Evolutionary conservation across 805 yeast species (phyloP), one percentile per base, ranked within the genome.

Genomic region (Zygosaccharomyces pseudorouxii): DNA sequence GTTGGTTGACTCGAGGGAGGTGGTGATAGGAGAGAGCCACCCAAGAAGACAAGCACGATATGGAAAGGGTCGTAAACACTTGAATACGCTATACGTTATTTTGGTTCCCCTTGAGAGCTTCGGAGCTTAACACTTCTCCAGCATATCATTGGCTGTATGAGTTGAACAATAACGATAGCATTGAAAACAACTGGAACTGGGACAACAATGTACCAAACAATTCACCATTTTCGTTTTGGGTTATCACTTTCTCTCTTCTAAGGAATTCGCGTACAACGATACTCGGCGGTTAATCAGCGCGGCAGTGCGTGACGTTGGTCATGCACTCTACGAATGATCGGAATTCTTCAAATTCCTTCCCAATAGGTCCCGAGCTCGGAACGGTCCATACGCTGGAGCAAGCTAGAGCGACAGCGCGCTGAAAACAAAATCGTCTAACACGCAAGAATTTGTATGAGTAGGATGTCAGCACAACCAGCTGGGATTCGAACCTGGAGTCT

Each of bases 401-500:
- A 22, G 23, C 23, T 22, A 22, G 23, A 22, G 23, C 23, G 23
- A 18, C 38, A 25, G 38, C 30, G 38, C 38, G 45, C 45, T 19
- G 45, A 16, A 42, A 16, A 30, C 20, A 23, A 30, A 41, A 23
- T 14, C 44, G 30, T 29, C 31, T 29, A 29, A 3, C 31, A 29
- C 23, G 23, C 23, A 22, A 22, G 23, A 22, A 22, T 22, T 22
- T 22, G 23, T 22, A 4, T 22, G 23, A 22, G 23, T 22, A 22
- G 23, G 23, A 22, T 22, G 23, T 22, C 23, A 3, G 28, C 11
- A 10, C 28, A 67, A 64, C 64, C 63, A 59, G 63, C 67, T 66
- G 65, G 67, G 67, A 63, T 57, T 64, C 68, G 67, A 64, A 63
- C 67, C 67, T 67, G 67, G 68, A 67, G 59, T 67, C 67, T 60